phyloP scores from a whole-genome alignment of 1,284 basidiomycete genomes.

The Malassezia arunalokei region DNA sequence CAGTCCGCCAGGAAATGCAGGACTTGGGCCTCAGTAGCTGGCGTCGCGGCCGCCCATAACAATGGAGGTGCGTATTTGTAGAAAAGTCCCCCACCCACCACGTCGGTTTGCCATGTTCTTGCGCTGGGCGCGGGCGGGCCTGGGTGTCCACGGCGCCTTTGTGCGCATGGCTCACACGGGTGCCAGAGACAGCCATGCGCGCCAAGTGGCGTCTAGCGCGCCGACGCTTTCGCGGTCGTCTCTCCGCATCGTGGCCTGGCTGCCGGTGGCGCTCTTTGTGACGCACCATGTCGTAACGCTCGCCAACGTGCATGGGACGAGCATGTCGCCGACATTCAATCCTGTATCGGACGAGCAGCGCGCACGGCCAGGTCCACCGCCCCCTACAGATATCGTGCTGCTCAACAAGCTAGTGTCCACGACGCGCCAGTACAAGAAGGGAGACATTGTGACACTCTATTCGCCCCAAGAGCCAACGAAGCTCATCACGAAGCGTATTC shows the following conservation, averaged over 20 bases:
- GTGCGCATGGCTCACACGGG: too few species aligned
- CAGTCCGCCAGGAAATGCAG: constrained; percentile 12
- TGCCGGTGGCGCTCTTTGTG: constrained; percentile 50
- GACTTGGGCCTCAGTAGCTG: neutral
- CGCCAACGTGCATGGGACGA: constrained; percentile 49
- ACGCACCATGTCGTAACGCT: constrained; percentile 49
- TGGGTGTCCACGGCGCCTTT: too few species aligned
- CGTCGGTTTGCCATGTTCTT: neutral
- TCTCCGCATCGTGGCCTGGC: constrained; percentile 47
- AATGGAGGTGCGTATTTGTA: neutral
- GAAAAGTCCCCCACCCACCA: too few species aligned
- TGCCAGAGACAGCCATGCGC: too few species aligned
- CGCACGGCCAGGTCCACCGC: constrained; percentile 44
- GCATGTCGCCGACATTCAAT: constrained; percentile 36
- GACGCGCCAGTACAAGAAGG: constrained; percentile 44
- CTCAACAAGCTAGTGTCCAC: constrained; percentile 48
- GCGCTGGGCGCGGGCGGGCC: neutral
- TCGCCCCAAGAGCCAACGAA: constrained; percentile 49
- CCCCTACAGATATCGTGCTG: constrained; percentile 51
- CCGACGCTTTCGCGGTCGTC: neutral
- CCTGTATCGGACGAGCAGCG: neutral
- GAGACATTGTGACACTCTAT: constrained; percentile 51
- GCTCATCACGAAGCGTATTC: constrained; percentile 51
- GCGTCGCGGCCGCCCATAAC: neutral
- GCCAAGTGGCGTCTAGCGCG: too few species aligned